Evolutionary conservation across 2,329 filamentous ascomycete species (phyloP).

Genomic region (Fusarium duplospermum): DNA sequence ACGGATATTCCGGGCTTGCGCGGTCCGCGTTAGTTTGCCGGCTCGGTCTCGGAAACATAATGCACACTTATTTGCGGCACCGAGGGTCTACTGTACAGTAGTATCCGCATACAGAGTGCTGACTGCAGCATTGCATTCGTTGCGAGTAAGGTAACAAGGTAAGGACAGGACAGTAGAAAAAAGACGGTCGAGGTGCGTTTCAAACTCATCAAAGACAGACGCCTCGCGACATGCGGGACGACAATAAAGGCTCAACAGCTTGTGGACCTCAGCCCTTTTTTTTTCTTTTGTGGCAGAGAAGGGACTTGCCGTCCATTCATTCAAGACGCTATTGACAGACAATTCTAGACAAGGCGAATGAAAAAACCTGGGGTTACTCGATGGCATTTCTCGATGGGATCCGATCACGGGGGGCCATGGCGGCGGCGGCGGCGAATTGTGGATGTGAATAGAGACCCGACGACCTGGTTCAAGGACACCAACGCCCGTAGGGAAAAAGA

Average conservation of each 20-base stretch:
- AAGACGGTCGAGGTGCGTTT: background rate
- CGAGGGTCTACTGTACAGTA: background rate
- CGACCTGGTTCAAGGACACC: constrained; percentile 16
- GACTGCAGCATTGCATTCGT: background rate
- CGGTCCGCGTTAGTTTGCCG: background rate
- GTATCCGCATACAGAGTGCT: background rate
- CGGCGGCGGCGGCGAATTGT: constrained; percentile 6
- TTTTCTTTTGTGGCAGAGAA: background rate
- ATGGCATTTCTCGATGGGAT: constrained; percentile 9
- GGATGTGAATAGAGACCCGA: constrained; percentile 20
- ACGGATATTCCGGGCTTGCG: constrained; percentile 5
- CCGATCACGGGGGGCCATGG: constrained; percentile 1
- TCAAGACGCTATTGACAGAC: background rate
- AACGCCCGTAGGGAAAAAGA: background rate
- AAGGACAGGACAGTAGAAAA: background rate
- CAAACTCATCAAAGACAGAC: constrained; percentile 30
- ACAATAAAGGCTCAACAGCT: constrained; percentile 11
- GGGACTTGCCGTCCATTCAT: background rate
- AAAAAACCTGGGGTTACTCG: constrained; percentile 13
- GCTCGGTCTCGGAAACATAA: background rate
- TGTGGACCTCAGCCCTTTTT: constrained; percentile 5
- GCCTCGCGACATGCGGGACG: constrained; percentile 15
- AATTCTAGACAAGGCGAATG: constrained; percentile 14
- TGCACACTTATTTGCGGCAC: background rate
- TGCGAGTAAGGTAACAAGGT: background rate